Evolutionary conservation across 2,329 filamentous ascomycete species (phyloP), one percentile per base, ranked within the genome.

Genomic region (Sporothrix brunneoviolacea): DNA sequence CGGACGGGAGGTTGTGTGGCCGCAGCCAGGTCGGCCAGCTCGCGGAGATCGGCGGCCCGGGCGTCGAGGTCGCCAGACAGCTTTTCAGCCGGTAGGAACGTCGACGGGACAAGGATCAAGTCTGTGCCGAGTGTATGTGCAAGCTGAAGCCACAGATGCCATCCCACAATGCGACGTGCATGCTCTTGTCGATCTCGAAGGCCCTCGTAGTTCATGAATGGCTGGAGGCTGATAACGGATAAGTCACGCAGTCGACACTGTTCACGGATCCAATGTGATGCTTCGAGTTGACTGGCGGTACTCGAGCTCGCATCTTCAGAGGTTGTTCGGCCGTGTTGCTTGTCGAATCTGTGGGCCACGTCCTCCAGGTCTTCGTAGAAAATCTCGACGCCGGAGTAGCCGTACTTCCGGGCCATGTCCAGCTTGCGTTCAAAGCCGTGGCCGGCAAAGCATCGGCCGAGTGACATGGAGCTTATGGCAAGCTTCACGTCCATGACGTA

Each of bases 121-220:
- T 82, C 73, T 12, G 81, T 84, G 16, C 65, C 65, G 1, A 85
- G 67, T 13, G 73, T 70, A n/a, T 72, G 66, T 4, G 74, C 78
- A 15, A 85, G 64, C 19, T 70, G 57, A 54, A 84, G 75, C 82
- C 82, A 84, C 21, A 77, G 64, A 15, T 74, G 67, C 42, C 84
- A 70, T 55, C 82, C 72, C 39, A 72, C 66, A 35, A 83, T 65
- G n/a, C 78, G 68, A 27, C 68, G 62, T 2, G 65, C 64, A 56
- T 80, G 77, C 51, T 71, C 66, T n/a, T 60, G 53, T 12, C 77
- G 67, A 62, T 82, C 76, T 6, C 73, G 55, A 0, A 83, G 69
- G 9, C 82, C 82, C 58, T 84, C 81, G 64, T 81, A 83, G 65
- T 82, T 75, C 67, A 73, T 73, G 62, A 84, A 84, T 2, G 82